phyloP scores from a whole-genome alignment of 192 early-diverging fungal genomes.

The Coemansia sp. region DNA sequence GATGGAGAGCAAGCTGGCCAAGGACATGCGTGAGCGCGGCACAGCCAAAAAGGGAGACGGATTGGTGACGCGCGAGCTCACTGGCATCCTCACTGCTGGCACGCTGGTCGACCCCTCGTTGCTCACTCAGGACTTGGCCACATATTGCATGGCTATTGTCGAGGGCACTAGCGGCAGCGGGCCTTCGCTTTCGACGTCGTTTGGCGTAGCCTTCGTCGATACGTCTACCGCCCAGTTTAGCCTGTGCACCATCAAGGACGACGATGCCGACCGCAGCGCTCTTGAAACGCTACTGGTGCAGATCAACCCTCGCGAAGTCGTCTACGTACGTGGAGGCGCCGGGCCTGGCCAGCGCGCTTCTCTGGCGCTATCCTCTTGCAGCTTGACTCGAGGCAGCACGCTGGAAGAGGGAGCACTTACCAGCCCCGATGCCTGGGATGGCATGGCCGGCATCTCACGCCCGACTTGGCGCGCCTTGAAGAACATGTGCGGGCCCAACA shows the following conservation, averaged over 20 bases:
- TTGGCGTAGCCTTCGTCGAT: conserved; percentile 94
- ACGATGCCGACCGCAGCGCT: conserved; percentile 84
- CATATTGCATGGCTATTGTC: conserved; percentile 95
- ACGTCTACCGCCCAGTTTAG: conserved; percentile 93
- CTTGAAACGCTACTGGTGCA: conserved; percentile 96
- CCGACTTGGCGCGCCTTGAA: conserved; percentile 57
- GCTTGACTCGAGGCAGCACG: conserved; percentile 17
- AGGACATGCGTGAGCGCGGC: conserved; percentile 83
- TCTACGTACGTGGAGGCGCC: conserved; percentile 59
- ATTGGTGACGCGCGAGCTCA: conserved; percentile 84
- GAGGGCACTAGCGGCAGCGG: conserved; percentile 50
- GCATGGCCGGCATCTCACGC: conserved; percentile 55
- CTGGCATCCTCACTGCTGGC: conserved; percentile 83
- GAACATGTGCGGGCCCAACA: conserved; percentile 40
- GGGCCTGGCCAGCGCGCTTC: conserved; percentile 32
- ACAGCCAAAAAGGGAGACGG: conserved; percentile 64
- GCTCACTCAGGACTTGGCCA: conserved; percentile 86
- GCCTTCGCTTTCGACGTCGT: conserved; percentile 51
- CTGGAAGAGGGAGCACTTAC: conserved; percentile 5
- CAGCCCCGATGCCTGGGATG: conserved; percentile 53
- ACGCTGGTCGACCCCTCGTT: conserved; percentile 89
- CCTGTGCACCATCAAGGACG: conserved; percentile 68
- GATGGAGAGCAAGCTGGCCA: conserved; percentile 92
- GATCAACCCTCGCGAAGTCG: conserved; percentile 88
- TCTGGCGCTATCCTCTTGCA: conserved; percentile 2